Evolutionary conservation across 2,329 filamentous ascomycete species (phyloP), one percentile per base, ranked within the genome.

Genomic region (Periconia sp.): DNA sequence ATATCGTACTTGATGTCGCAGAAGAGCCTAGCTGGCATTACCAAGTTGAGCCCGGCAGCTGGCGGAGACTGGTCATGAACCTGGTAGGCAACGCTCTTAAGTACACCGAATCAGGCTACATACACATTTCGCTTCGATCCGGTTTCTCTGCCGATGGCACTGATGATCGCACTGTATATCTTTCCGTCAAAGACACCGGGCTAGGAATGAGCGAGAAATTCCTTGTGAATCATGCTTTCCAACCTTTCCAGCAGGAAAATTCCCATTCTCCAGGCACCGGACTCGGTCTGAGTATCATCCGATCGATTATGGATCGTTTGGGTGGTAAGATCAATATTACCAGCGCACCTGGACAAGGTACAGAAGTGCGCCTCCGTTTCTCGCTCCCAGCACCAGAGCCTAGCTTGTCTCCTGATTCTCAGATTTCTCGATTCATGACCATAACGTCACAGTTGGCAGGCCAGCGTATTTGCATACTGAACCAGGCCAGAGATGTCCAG

Each of bases 21-120:
- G 49, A 49, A 23, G 59, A 63, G 33, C 41, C 63, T 2, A 64
- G 70, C 27, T 82, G 80, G 79, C 58, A 64, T 1, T 79, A 78
- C 18, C 66, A 57, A n/a, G 59, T 71, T 14, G 23, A 27, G 3
- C 76, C 81, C 0, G 54, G 65, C 8, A 71, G 72, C 5, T 73
- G 68, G 68, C 65, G 64, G 46, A 55, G 72, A 33, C 68, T 73
- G 17, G 60, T 74, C 15, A 72, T 74, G 69, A 74, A 74, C 19
- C 43, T 74, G 2, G 67, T 74, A 31, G 70, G 70, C 9, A 75
- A 75, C 48, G 67, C 72, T 0, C 18, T 74, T 19, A 74, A 74
- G 40, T 74, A 70, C 41, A 74, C 71, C 0, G 31, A 61, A 8
- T 59, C 62, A 1, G 72, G 71, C 1, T 63, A 67, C 15, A 63